phyloP scores from a whole-genome alignment of 805 yeast genomes.

The Candida chilensis region DNA sequence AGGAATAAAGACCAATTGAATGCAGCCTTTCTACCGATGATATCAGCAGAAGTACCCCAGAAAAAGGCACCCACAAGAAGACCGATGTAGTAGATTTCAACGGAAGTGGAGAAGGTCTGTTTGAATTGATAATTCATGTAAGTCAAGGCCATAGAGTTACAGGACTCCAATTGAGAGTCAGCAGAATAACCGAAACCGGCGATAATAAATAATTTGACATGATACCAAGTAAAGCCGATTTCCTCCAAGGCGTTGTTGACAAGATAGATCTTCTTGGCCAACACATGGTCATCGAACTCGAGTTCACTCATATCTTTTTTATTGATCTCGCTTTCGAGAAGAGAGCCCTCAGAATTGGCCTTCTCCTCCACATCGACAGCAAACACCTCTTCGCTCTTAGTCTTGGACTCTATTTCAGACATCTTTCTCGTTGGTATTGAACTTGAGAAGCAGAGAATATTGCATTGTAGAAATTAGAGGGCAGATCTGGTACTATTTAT shows the following conservation, averaged over 20 bases:
- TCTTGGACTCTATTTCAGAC: too few relatives aligned
- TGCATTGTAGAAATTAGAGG: too few relatives aligned
- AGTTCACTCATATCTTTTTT: slow-evolving; percentile 11
- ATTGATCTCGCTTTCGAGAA: slow-evolving; percentile 4
- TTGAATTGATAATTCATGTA: slow-evolving; percentile 18
- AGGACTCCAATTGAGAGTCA: slow-evolving; percentile 16
- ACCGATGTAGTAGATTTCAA: slow-evolving; percentile 18
- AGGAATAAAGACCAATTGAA: slow-evolving; percentile 40
- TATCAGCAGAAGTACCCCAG: slow-evolving; percentile 49
- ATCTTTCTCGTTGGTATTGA: too few relatives aligned
- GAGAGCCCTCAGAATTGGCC: neutral
- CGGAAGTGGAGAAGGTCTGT: slow-evolving; percentile 12
- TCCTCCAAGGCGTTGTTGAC: slow-evolving; percentile 50
- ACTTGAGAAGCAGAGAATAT: too few relatives aligned
- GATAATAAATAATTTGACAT: slow-evolving; percentile 19
- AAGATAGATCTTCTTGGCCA: slow-evolving; percentile 29
- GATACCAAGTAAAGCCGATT: slow-evolving; percentile 34
- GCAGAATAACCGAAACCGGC: slow-evolving; percentile 28
- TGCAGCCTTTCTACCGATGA: slow-evolving; percentile 44
- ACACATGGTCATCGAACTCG: slow-evolving; percentile 19
- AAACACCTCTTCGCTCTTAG: too few relatives aligned
- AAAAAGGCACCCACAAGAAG: slow-evolving; percentile 30
- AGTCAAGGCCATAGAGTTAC: slow-evolving; percentile 14
- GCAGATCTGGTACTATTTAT: too few relatives aligned
- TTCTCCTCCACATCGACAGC: too few relatives aligned